phyloP scores from a whole-genome alignment of 306 rosid species.

The Citrullus colocynthis region DNA sequence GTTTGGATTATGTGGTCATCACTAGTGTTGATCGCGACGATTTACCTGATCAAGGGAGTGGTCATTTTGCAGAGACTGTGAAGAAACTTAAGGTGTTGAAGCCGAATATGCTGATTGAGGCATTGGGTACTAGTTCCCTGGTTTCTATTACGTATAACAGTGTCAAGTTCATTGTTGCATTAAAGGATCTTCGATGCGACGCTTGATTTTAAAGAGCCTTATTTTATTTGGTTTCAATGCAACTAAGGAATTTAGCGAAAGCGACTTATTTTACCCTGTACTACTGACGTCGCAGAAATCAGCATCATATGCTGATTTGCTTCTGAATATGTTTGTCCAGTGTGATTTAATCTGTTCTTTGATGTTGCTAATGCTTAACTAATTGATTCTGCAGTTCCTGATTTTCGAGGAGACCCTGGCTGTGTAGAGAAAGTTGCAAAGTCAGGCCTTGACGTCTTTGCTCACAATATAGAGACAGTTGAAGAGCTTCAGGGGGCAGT shows the following conservation, averaged over 20 bases:
- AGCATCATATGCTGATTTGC: neutral
- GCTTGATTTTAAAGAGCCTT: neutral
- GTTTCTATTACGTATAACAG: neutral
- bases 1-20: constrained; percentile 94
- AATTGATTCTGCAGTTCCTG: constrained; percentile 61
- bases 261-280: neutral
- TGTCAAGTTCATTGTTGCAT: neutral
- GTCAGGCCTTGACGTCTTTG: constrained; percentile 92
- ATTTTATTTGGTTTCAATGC: neutral
- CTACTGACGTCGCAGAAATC: neutral
- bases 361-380: neutral
- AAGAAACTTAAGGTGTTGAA: constrained; percentile 70
- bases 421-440: constrained; percentile 77
- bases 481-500: constrained; percentile 91
- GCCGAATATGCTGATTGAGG: constrained; percentile 90
- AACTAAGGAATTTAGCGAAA: neutral
- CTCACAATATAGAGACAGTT: constrained; percentile 95
- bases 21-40: constrained; percentile 98
- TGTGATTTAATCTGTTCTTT: constrained; percentile 5
- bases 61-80: constrained; percentile 90
- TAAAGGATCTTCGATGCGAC: neutral
- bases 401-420: constrained; percentile 70
- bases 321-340: neutral
- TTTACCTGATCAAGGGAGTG: constrained; percentile 93
- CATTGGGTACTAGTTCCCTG: constrained; percentile 44